Conservation (phyloP, 768 basidiomycete genomes). For the Naganishia onofrii region DNA sequence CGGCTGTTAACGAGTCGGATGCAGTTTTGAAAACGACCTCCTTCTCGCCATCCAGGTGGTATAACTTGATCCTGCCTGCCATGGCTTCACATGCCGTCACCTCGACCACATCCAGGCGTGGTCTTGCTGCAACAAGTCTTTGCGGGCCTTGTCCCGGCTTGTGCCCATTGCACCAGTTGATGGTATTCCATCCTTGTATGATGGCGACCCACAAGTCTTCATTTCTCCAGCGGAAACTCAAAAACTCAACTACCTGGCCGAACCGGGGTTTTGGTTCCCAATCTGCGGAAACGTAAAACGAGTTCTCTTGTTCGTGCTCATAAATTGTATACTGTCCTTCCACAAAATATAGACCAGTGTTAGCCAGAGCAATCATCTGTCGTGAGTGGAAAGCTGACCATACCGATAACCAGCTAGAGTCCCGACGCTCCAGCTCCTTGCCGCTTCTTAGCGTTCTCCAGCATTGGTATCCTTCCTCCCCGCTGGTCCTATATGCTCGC, state of each 20-base stretch:
- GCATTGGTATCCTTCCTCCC: background rate
- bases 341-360: too few relatives aligned
- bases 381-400: background rate
- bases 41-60: too few relatives aligned
- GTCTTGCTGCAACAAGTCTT: background rate
- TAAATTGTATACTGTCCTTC: too few relatives aligned
- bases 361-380: too few relatives aligned
- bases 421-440: background rate
- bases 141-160: background rate
- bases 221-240: background rate
- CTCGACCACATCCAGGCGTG: background rate
- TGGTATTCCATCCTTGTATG: background rate
- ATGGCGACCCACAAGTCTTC: background rate
- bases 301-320: too few relatives aligned
- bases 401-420: background rate
- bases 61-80: background rate
- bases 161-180: background rate
- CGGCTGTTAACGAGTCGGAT: too few relatives aligned
- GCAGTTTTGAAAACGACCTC: too few relatives aligned
- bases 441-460: background rate
- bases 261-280: background rate
- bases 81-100: background rate
- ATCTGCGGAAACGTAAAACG: too few relatives aligned
- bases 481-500: background rate
- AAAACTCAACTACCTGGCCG: background rate